These are phyloP conservation scores for Hirsutella minnesotensis DNA, from an alignment of 2,329 filamentous ascomycete species.

Conservation along the genomic window DNA sequence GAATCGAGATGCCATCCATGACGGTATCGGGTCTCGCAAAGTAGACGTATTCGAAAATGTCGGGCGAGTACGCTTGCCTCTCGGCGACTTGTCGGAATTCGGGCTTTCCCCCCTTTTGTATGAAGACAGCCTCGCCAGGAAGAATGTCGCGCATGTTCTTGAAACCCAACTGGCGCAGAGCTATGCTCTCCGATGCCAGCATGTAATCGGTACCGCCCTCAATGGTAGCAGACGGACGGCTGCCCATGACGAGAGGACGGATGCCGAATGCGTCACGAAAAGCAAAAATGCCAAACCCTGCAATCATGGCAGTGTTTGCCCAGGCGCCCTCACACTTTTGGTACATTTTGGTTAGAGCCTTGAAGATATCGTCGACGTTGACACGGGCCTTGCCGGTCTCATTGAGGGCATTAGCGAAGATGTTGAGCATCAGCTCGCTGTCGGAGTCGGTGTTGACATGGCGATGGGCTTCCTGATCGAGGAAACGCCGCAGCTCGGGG, in stretches of 20 bases:
- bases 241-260: constrained; percentile 70
- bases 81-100: constrained; percentile 65
- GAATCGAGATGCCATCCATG: constrained; percentile 81
- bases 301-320: constrained; percentile 73
- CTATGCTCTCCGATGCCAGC: constrained; percentile 82
- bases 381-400: constrained; percentile 72
- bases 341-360: constrained; percentile 60
- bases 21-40: constrained; percentile 71
- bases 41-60: constrained; percentile 76
- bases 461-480: constrained; percentile 68
- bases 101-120: constrained; percentile 64
- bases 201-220: constrained; percentile 68
- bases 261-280: constrained; percentile 55
- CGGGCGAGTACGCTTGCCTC: constrained; percentile 61
- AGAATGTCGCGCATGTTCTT: constrained; percentile 62
- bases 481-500: constrained; percentile 53
- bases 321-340: constrained; percentile 61
- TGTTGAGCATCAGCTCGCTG: constrained; percentile 63
- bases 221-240: constrained; percentile 51
- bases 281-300: constrained; percentile 67
- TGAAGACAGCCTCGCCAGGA: constrained; percentile 77
- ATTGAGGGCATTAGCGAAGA: constrained; percentile 73
- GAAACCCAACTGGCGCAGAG: constrained; percentile 72
- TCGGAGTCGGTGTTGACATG: constrained; percentile 89
- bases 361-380: constrained; percentile 68